A percentile compares a stretch with the other conserved stretches of the same genome.
Evolutionary conservation across 768 basidiomycete genomes (phyloP).

Genomic region (Lenzites betulinus): DNA sequence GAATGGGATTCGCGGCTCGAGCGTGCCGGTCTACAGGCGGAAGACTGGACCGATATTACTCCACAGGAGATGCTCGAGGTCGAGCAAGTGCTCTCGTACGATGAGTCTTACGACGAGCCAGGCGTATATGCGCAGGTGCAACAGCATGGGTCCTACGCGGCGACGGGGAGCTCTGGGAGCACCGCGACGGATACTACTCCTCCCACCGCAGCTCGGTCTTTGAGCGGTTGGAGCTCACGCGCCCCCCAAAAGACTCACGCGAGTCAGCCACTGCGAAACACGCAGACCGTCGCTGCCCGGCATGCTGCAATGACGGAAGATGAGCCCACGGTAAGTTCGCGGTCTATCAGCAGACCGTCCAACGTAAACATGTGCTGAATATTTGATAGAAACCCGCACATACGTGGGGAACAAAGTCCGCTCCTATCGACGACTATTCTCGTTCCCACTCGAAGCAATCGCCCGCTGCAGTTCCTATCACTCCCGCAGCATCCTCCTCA

Average conservation of each 20-base stretch:
- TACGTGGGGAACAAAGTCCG: background rate
- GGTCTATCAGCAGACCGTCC: background rate
- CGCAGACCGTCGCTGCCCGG: conserved; percentile 6
- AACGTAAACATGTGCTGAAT: background rate
- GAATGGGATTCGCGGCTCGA: conserved; percentile 20
- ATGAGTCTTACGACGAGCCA: conserved; percentile 10
- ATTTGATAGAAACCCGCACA: background rate
- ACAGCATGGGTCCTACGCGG: background rate
- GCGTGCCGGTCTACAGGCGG: conserved; percentile 16
- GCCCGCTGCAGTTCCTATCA: background rate
- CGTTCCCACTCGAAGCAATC: background rate
- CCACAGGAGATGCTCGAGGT: conserved; percentile 15
- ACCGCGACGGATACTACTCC: background rate
- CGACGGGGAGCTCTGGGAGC: background rate
- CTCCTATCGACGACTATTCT: conserved; percentile 9
- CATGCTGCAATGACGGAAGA: conserved; percentile 1
- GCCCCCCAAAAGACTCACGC: background rate
- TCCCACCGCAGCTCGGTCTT: background rate
- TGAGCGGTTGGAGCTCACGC: background rate
- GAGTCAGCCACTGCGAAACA: conserved; percentile 1
- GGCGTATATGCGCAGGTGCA: background rate
- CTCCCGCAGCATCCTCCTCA: background rate
- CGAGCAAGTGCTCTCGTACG: conserved; percentile 16
- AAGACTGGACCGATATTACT: conserved; percentile 23
- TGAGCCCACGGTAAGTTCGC: conserved; percentile 5